Evolutionary conservation across 441 rosid species (phyloP), one percentile per base, ranked within the genome.

Genomic region (Croton setiger): DNA sequence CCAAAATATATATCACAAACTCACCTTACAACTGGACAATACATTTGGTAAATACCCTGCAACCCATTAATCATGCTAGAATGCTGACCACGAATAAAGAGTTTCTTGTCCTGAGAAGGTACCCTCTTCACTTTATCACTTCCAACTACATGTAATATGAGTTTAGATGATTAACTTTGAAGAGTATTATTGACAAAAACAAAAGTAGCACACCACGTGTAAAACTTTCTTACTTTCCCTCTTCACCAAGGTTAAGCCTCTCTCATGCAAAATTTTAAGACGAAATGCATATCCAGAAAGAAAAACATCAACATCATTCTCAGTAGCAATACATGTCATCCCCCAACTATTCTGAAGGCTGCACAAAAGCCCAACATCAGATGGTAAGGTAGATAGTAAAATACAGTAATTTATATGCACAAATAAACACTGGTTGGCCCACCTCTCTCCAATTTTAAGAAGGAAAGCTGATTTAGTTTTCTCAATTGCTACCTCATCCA

Each of bases 1-100:
- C 27, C 36, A 14, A 54, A 20, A 0, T 9, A 39, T 39, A 57
- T 67, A 62, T 51, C 4, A 37, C 36, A 9, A 14, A 49, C 66
- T 64, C 64, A 83, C 98, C 97, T 88, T 51, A 86, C 94, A 81
- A 92, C 83, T 63, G 96, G 80, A 52, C 91, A 92, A 69, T 83
- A 92, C 54, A 73, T 80, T 43, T 91, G 91, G 72, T 76, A 84
- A 61, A 78, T 73, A 73, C 90, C 87, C 76, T 82, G 89, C 72
- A 94, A 73, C 48, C 96, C 98, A 82, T 90, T 88, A 58, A 94
- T 86, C 93, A 88, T 92, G 82, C 96, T 94, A 67, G 99, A 87
- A 83, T 94, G 99, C 80, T 92, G 98, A 71, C 94, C 76, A 27
- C 75, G 74, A 67, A 92, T 49, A 78, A 92, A 92, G 59, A 94